Percentiles rank a stretch among this genome's conserved stretches.
Conservation (phyloP, 2,329 filamentous ascomycete genomes). For the Pseudopithomyces chartarum region DNA sequence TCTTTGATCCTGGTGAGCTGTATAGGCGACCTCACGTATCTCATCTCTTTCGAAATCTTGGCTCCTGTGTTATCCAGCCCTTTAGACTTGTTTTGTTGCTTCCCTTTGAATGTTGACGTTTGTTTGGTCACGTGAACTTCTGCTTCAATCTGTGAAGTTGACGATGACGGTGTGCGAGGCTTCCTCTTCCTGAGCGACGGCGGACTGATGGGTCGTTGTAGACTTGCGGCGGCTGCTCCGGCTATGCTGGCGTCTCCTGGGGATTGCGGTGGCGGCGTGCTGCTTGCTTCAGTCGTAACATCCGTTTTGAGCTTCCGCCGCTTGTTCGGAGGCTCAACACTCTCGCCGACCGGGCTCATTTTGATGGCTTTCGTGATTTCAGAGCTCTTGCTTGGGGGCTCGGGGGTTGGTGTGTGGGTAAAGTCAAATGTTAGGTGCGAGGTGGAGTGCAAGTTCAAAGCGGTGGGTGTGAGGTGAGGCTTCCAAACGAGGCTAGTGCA, state of each 20-base stretch:
- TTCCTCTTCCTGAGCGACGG: conserved; percentile 23
- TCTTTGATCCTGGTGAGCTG: conserved; percentile 73
- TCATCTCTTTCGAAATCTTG: not conserved
- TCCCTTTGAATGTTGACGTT: not conserved
- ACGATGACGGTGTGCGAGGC: conserved; percentile 8
- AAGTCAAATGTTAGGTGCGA: not conserved
- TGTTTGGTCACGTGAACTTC: conserved; percentile 17
- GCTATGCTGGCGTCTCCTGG: not conserved
- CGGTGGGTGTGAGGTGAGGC: not conserved
- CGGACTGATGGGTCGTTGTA: conserved; percentile 37
- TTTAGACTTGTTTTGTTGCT: not conserved
- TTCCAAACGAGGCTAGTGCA: not conserved
- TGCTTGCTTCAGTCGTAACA: conserved; percentile 2
- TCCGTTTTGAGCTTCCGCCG: conserved; percentile 28
- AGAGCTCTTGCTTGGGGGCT: not conserved
- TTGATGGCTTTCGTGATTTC: not conserved
- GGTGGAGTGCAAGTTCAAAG: not conserved
- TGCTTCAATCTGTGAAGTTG: conserved; percentile 4
- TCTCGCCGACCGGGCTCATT: conserved; percentile 14
- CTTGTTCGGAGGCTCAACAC: conserved; percentile 25
- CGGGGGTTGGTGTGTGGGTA: not conserved
- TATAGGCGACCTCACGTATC: conserved; percentile 66
- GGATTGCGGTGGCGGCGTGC: not conserved
- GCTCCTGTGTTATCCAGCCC: not conserved
- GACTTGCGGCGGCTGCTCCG: conserved; percentile 8